Evolutionary conservation across 148 eudicot species (phyloP).

Genomic region (Cornus controversa): DNA sequence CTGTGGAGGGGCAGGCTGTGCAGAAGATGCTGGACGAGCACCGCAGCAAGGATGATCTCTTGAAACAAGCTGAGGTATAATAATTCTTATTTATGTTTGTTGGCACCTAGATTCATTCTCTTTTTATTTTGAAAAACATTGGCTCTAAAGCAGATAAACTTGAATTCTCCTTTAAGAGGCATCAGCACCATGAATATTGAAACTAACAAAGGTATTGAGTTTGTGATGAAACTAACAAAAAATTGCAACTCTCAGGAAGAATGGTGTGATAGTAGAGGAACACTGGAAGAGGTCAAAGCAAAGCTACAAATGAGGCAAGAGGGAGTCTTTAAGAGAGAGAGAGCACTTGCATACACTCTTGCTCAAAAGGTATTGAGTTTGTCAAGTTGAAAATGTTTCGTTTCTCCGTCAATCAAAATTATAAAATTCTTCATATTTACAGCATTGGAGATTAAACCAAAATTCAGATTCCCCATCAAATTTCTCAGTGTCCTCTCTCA

Average conservation of each 20-base stretch:
- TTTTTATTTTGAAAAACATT: too few relatives aligned
- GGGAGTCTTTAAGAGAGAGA: conserved; percentile 87
- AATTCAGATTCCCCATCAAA: conserved; percentile 34
- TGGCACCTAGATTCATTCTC: neutral
- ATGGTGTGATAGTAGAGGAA: conserved; percentile 93
- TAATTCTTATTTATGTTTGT: too few relatives aligned
- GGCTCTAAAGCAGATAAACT: too few relatives aligned
- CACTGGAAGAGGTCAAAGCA: conserved; percentile 71
- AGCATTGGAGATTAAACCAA: conserved; percentile 64
- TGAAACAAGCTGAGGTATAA: conserved; percentile 86
- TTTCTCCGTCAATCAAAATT: neutral
- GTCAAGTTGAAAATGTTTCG: neutral
- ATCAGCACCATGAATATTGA: neutral
- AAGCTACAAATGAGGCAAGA: conserved; percentile 92
- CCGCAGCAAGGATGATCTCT: conserved; percentile 54
- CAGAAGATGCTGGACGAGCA: conserved; percentile 67
- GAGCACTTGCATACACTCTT: conserved; percentile 88
- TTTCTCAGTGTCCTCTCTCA: conserved; percentile 42
- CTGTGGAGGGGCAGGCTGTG: conserved; percentile 90
- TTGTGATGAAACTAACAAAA: neutral
- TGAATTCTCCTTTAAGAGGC: neutral
- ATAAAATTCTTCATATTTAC: conserved; percentile 7
- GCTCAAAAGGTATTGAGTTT: conserved; percentile 66
- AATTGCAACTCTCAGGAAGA: conserved; percentile 55
- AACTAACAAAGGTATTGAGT: neutral